phyloP scores from a whole-genome alignment of 2,329 filamentous ascomycete species.

The Fusarium foetens region DNA sequence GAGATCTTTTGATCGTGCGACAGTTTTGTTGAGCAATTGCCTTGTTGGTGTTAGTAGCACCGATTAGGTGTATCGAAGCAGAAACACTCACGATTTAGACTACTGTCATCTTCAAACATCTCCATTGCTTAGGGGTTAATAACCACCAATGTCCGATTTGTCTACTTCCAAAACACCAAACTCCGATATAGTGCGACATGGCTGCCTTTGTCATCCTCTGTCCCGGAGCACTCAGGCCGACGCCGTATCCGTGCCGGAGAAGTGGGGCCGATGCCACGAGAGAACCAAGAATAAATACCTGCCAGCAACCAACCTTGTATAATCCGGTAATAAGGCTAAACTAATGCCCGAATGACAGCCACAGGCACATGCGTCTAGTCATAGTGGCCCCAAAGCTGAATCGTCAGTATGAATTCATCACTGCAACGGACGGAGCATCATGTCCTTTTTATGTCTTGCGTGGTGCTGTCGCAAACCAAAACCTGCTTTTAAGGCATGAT shows the following conservation, averaged over 20 bases:
- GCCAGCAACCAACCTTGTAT: neutral
- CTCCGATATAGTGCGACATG: neutral
- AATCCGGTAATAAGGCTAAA: conserved; percentile 12
- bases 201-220: neutral
- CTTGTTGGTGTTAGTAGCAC: neutral
- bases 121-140: neutral
- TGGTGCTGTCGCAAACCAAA: conserved; percentile 8
- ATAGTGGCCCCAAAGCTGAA: neutral
- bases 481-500: conserved; percentile 22
- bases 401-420: conserved; percentile 14
- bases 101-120: neutral
- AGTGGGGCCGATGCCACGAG: conserved; percentile 18
- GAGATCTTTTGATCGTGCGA: neutral
- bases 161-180: neutral
- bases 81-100: neutral
- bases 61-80: neutral
- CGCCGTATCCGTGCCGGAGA: conserved; percentile 14
- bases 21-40: neutral
- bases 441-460: neutral
- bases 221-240: neutral
- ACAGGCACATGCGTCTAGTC: neutral
- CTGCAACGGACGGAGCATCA: neutral
- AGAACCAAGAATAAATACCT: neutral
- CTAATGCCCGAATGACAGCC: neutral
- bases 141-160: neutral